Evolutionary conservation across 345 rosid species (phyloP).

Genomic region (Odontarrhena argentea): DNA sequence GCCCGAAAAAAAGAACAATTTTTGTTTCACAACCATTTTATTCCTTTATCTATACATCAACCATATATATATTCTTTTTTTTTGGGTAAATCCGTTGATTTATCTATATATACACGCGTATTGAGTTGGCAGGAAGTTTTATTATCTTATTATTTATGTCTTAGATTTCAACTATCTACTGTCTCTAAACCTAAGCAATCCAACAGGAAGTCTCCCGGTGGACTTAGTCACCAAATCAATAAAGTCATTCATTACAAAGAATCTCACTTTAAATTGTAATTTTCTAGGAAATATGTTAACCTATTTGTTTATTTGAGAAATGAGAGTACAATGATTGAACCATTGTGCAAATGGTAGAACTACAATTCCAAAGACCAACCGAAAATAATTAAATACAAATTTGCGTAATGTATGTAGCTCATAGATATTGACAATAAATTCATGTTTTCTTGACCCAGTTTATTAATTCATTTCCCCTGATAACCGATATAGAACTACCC

Average conservation of each 20-base stretch:
- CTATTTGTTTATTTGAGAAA: neutral
- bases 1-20: no score
- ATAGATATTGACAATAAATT: neutral
- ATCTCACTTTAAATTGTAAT: constrained; percentile 15
- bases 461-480: neutral
- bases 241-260: constrained; percentile 5
- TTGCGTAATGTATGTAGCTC: neutral
- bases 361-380: neutral
- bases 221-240: constrained; percentile 23
- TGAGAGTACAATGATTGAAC: constrained; percentile 21
- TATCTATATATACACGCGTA: neutral
- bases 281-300: neutral
- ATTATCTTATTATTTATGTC: neutral
- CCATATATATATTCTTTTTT: no score
- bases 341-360: constrained; percentile 1
- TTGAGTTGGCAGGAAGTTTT: constrained; percentile 1
- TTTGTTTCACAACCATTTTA: no score
- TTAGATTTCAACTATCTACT: neutral
- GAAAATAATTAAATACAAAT: neutral
- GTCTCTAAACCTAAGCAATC: constrained; percentile 10
- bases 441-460: neutral
- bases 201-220: constrained; percentile 21
- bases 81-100: neutral
- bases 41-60: no score
- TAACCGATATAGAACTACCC: neutral